Evolutionary conservation across 352 stramenopile genomes (phyloP).

Genomic region (Aphanomyces cochlioides): DNA sequence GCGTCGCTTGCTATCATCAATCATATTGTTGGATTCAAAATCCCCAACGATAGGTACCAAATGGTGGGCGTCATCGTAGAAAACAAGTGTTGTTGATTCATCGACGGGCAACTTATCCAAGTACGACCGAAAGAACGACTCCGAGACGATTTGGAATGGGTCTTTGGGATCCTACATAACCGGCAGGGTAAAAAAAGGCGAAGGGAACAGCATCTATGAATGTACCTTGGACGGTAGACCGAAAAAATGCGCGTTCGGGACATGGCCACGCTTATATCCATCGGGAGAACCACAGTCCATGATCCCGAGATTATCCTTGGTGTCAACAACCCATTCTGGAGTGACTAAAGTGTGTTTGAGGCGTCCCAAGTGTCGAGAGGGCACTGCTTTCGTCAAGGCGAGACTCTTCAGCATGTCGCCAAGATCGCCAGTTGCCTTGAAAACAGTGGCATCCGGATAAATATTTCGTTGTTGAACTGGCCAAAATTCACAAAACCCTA

Average conservation of each 20-base stretch:
- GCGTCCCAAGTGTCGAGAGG: neutral
- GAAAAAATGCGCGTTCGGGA: constrained; percentile 20
- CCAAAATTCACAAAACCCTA: neutral
- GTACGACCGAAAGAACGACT: constrained; percentile 21
- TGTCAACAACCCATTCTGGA: constrained; percentile 27
- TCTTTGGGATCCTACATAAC: constrained; percentile 20
- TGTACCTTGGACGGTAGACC: constrained; percentile 17
- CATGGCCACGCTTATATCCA: constrained; percentile 21
- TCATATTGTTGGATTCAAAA: neutral
- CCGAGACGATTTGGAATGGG: constrained; percentile 19
- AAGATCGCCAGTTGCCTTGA: neutral
- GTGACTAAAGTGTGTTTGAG: constrained; percentile 3
- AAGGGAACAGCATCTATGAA: constrained; percentile 4
- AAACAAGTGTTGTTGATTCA: constrained; percentile 55
- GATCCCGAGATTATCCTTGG: constrained; percentile 1
- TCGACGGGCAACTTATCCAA: constrained; percentile 46
- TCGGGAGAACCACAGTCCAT: constrained; percentile 27
- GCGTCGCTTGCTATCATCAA: constrained; percentile 46
- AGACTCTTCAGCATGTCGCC: too few species aligned
- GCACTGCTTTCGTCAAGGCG: too few species aligned
- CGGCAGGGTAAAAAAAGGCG: neutral
- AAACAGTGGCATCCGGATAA: neutral
- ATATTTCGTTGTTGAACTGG: neutral
- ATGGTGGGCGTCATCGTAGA: constrained; percentile 74
- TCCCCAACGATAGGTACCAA: constrained; percentile 37